Conservation (phyloP, 768 basidiomycete genomes). For the Podaxis rugospora region DNA sequence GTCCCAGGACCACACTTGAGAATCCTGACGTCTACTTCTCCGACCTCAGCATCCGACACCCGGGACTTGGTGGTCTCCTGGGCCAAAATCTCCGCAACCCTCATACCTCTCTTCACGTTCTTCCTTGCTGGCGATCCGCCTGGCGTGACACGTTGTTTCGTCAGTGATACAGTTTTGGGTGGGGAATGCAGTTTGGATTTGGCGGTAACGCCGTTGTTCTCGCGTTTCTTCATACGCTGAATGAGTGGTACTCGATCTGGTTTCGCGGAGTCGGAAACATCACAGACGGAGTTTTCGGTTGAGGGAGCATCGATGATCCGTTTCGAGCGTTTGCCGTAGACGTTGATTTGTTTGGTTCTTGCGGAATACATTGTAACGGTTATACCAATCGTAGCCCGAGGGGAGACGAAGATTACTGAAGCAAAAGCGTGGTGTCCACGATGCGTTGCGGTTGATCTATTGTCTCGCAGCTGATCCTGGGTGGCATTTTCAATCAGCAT, state of each 20-base stretch:
- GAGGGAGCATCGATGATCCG: conserved; percentile 49
- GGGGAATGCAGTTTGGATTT: conserved; percentile 4
- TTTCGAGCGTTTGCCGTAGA: conserved; percentile 60
- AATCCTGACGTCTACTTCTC: not conserved
- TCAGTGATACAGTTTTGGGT: conserved; percentile 8
- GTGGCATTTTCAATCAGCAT: not conserved
- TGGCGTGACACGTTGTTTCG: not conserved
- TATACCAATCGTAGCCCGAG: conserved; percentile 15
- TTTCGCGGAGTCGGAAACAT: conserved; percentile 35
- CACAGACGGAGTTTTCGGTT: conserved; percentile 32
- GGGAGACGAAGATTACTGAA: conserved; percentile 7
- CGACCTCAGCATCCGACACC: not conserved
- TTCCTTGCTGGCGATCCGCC: not conserved
- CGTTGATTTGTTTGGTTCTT: conserved; percentile 60
- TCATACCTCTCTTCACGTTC: not conserved
- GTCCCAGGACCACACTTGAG: not conserved
- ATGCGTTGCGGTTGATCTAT: too few relatives aligned
- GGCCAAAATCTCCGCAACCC: conserved; percentile 4
- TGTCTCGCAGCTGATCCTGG: too few relatives aligned
- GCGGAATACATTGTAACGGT: conserved; percentile 46
- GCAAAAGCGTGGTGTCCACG: conserved; percentile 1
- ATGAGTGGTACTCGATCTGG: conserved; percentile 18
- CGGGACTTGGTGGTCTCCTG: not conserved
- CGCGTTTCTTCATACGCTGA: conserved; percentile 16
- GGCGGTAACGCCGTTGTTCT: conserved; percentile 1